phyloP scores from a whole-genome alignment of 2,329 filamentous ascomycete genomes.

The Nothopassalora personata region DNA sequence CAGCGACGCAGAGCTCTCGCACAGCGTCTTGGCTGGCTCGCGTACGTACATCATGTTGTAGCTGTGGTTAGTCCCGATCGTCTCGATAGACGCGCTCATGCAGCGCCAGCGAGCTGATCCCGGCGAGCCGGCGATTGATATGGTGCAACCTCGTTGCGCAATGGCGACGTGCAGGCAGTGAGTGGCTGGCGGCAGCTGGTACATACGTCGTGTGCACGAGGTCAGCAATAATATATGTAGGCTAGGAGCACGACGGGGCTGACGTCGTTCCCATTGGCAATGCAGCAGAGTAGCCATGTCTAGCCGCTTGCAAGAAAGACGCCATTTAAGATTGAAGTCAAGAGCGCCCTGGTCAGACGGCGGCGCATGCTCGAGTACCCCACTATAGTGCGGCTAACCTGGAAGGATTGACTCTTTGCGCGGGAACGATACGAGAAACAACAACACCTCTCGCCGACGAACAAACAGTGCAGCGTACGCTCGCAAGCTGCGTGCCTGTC shows the following conservation, averaged over 20 bases:
- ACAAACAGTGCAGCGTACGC: background rate
- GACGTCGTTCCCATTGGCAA: conserved; percentile 1
- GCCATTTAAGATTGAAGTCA: background rate
- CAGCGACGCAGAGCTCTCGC: background rate
- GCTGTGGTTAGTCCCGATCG: background rate
- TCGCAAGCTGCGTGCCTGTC: background rate
- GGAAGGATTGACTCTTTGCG: background rate
- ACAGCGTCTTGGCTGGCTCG: background rate
- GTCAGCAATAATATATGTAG: background rate
- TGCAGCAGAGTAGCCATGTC: background rate
- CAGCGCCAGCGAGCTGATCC: conserved; percentile 1
- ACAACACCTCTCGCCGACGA: background rate
- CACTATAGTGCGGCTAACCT: background rate
- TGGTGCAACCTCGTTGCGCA: background rate
- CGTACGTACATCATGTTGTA: background rate
- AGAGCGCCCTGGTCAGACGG: background rate
- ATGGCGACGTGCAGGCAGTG: background rate
- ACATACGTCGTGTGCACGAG: background rate
- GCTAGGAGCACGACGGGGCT: background rate
- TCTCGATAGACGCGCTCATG: background rate
- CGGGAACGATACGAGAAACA: background rate
- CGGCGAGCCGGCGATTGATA: background rate
- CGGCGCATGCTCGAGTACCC: background rate
- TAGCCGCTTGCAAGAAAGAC: background rate
- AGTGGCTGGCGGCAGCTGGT: background rate